A percentile compares a stretch with the other conserved stretches of the same genome.
Conservation (phyloP, 1,139 yeast genomes). For the Suzukiozyma palmioleophila region DNA sequence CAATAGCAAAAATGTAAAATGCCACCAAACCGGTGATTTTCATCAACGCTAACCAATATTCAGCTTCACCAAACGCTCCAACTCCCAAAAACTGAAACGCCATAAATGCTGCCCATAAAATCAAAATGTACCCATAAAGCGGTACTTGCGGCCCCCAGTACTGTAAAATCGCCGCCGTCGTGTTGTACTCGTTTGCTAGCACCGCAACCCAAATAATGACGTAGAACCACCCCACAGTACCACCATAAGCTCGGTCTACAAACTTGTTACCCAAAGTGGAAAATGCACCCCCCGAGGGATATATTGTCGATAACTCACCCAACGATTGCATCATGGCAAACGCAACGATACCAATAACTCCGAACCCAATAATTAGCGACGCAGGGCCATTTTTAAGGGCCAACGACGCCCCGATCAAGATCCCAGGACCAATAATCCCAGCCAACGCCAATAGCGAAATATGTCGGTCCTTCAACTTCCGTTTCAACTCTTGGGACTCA, state of each 20-base stretch:
- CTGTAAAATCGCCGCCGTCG: slow-evolving; percentile 48
- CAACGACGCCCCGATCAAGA: slow-evolving; percentile 42
- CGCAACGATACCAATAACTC: slow-evolving; percentile 52
- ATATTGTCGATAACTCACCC: slow-evolving; percentile 53
- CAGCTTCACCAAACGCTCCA: slow-evolving; percentile 61
- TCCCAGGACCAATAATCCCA: slow-evolving; percentile 56
- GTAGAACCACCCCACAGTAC: slow-evolving; percentile 60
- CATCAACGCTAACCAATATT: slow-evolving; percentile 57
- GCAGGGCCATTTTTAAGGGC: slow-evolving; percentile 47
- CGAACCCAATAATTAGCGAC: slow-evolving; percentile 39
- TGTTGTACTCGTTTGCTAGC: slow-evolving; percentile 55
- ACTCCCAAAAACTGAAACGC: slow-evolving; percentile 57
- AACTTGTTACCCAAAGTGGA: slow-evolving; percentile 49
- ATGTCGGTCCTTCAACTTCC: slow-evolving; percentile 41
- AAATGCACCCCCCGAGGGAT: slow-evolving; percentile 52
- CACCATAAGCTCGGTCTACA: slow-evolving; percentile 57
- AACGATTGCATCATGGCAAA: slow-evolving; percentile 54
- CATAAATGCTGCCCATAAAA: slow-evolving; percentile 52
- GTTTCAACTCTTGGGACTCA: slow-evolving; percentile 17
- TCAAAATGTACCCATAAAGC: slow-evolving; percentile 51
- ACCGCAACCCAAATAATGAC: slow-evolving; percentile 61
- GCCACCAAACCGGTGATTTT: slow-evolving; percentile 55
- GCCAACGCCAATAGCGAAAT: slow-evolving; percentile 46
- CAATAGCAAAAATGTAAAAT: slow-evolving; percentile 53
- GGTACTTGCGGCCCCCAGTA: slow-evolving; percentile 63